These are phyloP conservation scores for Silybum marianum DNA, from an alignment of 129 eudicot genomes.

Conservation along the genomic window DNA sequence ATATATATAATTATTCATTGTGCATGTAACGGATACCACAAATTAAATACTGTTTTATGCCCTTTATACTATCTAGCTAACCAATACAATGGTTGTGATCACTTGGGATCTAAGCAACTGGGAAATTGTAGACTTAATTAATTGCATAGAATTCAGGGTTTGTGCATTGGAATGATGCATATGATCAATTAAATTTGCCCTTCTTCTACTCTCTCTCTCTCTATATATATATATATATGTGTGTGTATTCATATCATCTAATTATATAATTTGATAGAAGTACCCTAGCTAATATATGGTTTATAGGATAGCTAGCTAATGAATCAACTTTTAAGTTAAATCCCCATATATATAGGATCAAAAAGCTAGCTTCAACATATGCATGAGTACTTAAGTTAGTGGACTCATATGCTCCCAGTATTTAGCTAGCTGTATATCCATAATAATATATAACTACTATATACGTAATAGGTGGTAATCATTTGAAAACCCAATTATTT, in stretches of 20 bases:
- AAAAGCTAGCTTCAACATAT: not conserved
- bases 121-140: conserved; percentile 2
- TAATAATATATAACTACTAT: too few relatives aligned
- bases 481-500: too few relatives aligned
- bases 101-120: conserved; percentile 20
- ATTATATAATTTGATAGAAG: not conserved
- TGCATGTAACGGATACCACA: not conserved
- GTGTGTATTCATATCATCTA: not conserved
- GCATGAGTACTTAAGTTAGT: not conserved
- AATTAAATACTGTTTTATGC: not conserved
- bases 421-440: not conserved
- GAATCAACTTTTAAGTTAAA: not conserved
- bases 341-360: not conserved
- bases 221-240: too few relatives aligned
- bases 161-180: conserved; percentile 33
- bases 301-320: not conserved
- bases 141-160: conserved; percentile 27
- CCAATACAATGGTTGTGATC: not conserved
- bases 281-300: not conserved
- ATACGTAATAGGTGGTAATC: too few relatives aligned
- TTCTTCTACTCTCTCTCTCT: conserved; percentile 22
- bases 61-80: not conserved
- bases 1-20: too few relatives aligned
- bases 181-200: conserved; percentile 19
- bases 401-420: not conserved